These are phyloP conservation scores for Avena sativa DNA, from an alignment of 176 grass and related monocot species.

Conservation along the genomic window DNA sequence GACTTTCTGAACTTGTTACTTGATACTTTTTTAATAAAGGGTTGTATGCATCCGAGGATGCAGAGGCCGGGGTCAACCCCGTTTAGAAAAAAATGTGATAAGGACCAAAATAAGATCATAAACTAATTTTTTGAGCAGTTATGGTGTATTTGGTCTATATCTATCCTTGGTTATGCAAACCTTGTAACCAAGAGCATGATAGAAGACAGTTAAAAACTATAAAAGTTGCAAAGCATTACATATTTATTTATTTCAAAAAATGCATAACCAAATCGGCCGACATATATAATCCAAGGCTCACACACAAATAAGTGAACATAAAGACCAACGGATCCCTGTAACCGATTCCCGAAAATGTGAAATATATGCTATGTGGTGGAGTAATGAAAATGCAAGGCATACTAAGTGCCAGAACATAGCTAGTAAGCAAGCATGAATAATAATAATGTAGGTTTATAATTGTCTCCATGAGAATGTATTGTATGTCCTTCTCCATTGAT, in stretches of 20 bases:
- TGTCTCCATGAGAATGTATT: background rate
- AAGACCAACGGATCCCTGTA: background rate
- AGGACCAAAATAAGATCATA: no score
- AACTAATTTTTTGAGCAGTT: background rate
- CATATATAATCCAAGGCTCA: background rate
- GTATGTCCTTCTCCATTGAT: background rate
- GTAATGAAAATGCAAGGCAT: background rate
- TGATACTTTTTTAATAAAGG: no score
- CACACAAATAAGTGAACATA: background rate
- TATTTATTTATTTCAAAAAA: background rate
- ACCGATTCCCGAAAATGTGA: background rate
- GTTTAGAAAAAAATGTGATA: no score
- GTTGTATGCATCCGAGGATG: no score
- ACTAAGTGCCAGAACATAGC: background rate
- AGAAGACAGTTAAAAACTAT: background rate
- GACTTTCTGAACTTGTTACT: no score
- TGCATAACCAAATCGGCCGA: background rate
- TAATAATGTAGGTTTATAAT: background rate
- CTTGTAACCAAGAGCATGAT: background rate
- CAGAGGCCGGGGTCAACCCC: no score
- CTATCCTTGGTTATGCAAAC: background rate
- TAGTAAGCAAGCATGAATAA: background rate
- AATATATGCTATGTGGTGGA: background rate
- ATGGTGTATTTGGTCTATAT: background rate
- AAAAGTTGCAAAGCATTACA: background rate